Evolutionary conservation across 129 eudicot species (phyloP), one percentile per base, ranked within the genome.

Genomic region (Rutidosis leptorrhynchoides): DNA sequence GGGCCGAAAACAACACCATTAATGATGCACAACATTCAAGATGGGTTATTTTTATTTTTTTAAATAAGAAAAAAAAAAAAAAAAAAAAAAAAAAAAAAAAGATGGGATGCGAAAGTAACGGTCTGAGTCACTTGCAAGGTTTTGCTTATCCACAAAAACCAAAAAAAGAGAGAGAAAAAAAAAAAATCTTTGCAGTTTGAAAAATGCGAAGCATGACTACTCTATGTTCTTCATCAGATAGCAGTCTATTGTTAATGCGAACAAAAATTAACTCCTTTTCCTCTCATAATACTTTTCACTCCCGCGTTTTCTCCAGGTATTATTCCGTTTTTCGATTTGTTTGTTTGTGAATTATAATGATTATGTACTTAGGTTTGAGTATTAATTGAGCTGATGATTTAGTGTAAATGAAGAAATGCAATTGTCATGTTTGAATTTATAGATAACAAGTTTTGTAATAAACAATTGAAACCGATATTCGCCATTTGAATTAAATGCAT

Each of bases 141-240:
- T 11, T 56, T 28, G 28, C 61, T 9, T 33, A 68, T 62, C 68
- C 75, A 54, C 61, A 74, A 59, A 67, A 70, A 26, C 16, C 46
- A 12, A 35, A 12, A 8, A 26, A 42, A 54, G 22, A 27, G 33
- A 68, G 2, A 72, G 27, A 49, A 6, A 45, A 2, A 17, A 17
- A 3, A 1, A 43, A 49, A 20, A n/a, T 1, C 1, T 12, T 40
- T 16, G 46, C n/a, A 2, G 68, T 8, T 61, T 59, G 74, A 40
- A 73, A 11, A 72, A 79, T 83, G 78, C 78, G 72, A 55, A 79
- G 71, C 73, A 37, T 82, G 54, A 21, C 81, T 37, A 35, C 70
- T 49, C 80, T 75, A 63, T 75, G 79, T 75, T 82, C 85, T 67
- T 82, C 85, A 30, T 85, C 83, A 46, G 81, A 79, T 81, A 70